Base-by-base conservation (phyloP, 177 flowering plant genomes). In the Vitis hybrid region DNA sequence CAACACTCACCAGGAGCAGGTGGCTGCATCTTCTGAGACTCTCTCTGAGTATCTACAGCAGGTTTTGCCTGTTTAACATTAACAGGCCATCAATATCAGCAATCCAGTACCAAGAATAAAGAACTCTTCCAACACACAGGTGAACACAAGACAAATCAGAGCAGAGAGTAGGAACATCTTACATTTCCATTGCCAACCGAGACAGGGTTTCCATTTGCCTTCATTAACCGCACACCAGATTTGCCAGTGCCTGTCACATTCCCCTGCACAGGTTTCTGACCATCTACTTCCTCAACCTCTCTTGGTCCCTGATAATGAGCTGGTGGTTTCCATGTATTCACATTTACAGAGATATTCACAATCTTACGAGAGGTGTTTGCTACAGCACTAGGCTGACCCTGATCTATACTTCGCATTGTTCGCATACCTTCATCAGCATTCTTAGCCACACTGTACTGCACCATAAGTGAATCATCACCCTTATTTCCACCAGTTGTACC, bases 261-360 rank as follows among this genome's bases (percentile, higher is more conserved):
- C 63, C 75, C 80, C 78, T 58, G 81, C 8, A 71, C 34, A 64
- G 82, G 48, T 72, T 78, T 78, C 63, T 45, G 68, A 73, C 59
- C 63, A 67, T 82, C 78, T 15, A 70, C 17, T 56, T 76, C 84
- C 12, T 69, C 12, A 40, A 72, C 74, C 54, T 80, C 84, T 56
- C 76, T 76, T 51, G 71, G 59, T 56, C 72, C 78, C 80, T 83
- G 87, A 82, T 81, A 84, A 65, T 87, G 85, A 67, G 87, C 82
- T 62, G 89, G 90, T 62, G 89, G 90, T 78, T 85, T 91, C 96
- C 92, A 83, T 15, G 85, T 82, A 81, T 89, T 88, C 55, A 83
- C 89, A 83, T 85, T 85, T 52, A 77, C 88, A 55, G 92, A 83
- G 30, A 83, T 80, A 69, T 86, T 85, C 58, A 78, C 84, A 60